Evolutionary conservation across 306 rosid species (phyloP).

Genomic region (Pyrus betulifolia): DNA sequence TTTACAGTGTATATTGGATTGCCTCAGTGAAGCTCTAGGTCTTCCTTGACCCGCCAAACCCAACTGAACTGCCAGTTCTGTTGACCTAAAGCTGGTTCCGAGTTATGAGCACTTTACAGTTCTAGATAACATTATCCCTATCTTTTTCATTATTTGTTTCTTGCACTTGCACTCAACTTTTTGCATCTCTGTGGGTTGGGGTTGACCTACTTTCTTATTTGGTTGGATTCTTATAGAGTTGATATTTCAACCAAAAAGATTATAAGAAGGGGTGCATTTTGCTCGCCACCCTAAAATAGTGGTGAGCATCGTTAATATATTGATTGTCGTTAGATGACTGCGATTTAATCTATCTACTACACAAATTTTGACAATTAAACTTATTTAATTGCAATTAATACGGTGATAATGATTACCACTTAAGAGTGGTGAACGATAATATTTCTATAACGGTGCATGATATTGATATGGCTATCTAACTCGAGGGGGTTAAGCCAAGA

Average conservation of each 20-base stretch:
- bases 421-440: not conserved
- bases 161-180: not conserved
- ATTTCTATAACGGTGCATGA: too few species aligned
- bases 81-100: slow-evolving; percentile 28
- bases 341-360: not conserved
- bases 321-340: not conserved
- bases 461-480: too few species aligned
- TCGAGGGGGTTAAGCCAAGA: too few species aligned
- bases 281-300: too few species aligned
- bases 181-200: not conserved
- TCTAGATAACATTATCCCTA: not conserved
- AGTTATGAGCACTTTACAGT: not conserved
- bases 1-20: too few species aligned
- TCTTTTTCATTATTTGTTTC: not conserved
- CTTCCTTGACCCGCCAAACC: not conserved
- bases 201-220: slow-evolving; percentile 12
- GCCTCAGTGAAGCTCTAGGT: not conserved
- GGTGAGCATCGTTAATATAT: not conserved
- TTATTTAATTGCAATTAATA: not conserved
- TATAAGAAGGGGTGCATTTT: not conserved
- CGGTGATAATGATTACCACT: not conserved
- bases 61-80: slow-evolving; percentile 9
- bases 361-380: not conserved
- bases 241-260: not conserved
- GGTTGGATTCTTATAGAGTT: not conserved